Conservation (phyloP, 2,329 filamentous ascomycete species). For the Lachnellula suecica region DNA sequence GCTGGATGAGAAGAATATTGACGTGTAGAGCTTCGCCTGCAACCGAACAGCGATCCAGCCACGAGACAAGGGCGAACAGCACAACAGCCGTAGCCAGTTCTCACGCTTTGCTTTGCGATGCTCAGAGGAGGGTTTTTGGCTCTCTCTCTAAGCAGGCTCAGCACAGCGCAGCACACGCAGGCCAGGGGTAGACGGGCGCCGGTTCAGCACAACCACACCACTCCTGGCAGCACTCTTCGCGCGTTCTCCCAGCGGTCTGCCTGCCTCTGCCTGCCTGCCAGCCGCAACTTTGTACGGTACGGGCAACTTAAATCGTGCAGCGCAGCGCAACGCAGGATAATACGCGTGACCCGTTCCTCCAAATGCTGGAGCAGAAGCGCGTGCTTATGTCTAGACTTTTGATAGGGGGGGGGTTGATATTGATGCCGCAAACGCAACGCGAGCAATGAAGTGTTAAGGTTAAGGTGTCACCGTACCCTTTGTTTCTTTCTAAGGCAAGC, state of each 20-base stretch:
- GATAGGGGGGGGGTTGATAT: not conserved
- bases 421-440: not conserved
- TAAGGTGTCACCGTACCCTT: constrained; percentile 37
- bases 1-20: not conserved
- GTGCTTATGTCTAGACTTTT: constrained; percentile 22
- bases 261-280: not conserved
- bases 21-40: not conserved
- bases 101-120: not conserved
- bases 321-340: constrained; percentile 1
- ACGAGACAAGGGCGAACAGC: not conserved
- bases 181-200: not conserved
- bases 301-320: not conserved
- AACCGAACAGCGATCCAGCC: not conserved
- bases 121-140: not conserved
- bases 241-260: not conserved
- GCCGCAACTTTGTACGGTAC: not conserved
- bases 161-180: not conserved
- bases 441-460: constrained; percentile 22
- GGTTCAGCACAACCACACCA: not conserved
- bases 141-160: not conserved
- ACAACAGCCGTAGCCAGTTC: not conserved
- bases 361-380: constrained; percentile 17
- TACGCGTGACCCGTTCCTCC: constrained; percentile 2
- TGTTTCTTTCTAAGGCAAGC: constrained; percentile 16
- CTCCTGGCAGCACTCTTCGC: too few species aligned